Conservation (phyloP, 352 stramenopile genomes). For the Phytophthora constricta region DNA sequence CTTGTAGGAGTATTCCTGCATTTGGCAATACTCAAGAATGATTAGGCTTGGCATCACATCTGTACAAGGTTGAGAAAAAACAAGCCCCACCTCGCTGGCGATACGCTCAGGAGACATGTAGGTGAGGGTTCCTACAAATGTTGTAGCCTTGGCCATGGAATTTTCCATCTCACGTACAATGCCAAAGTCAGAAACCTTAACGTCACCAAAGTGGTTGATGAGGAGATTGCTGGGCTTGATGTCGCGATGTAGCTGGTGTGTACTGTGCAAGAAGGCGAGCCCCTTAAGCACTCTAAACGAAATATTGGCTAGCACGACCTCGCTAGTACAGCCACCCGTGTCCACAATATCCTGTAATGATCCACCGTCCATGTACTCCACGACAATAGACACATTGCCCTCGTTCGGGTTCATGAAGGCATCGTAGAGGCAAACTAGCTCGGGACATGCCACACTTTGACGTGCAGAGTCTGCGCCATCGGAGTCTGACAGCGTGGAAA, state of each 20-base stretch:
- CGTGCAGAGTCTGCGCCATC: constrained; percentile 37
- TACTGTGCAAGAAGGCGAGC: constrained; percentile 90
- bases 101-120: constrained; percentile 96
- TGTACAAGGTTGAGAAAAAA: too few species aligned
- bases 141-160: constrained; percentile 86
- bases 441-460: constrained; percentile 67
- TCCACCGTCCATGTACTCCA: constrained; percentile 97
- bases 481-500: constrained; percentile 71
- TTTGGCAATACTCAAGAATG: not conserved
- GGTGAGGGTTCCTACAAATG: constrained; percentile 92
- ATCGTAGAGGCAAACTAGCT: constrained; percentile 94
- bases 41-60: not conserved
- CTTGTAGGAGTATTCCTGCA: constrained; percentile 86
- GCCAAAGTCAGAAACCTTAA: constrained; percentile 91
- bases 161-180: constrained; percentile 89
- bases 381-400: constrained; percentile 93
- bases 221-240: constrained; percentile 96
- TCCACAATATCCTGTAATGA: constrained; percentile 94
- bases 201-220: constrained; percentile 91
- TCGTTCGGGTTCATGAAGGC: constrained; percentile 94
- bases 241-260: constrained; percentile 92
- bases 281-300: constrained; percentile 88
- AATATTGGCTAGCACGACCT: constrained; percentile 91
- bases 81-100: constrained; percentile 63
- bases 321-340: constrained; percentile 84